Percentiles rank a stretch among this genome's conserved stretches.
These are phyloP conservation scores for Parasarocladium wereldwijsianum DNA, from an alignment of 2,329 filamentous ascomycete genomes.

Conservation along the genomic window DNA sequence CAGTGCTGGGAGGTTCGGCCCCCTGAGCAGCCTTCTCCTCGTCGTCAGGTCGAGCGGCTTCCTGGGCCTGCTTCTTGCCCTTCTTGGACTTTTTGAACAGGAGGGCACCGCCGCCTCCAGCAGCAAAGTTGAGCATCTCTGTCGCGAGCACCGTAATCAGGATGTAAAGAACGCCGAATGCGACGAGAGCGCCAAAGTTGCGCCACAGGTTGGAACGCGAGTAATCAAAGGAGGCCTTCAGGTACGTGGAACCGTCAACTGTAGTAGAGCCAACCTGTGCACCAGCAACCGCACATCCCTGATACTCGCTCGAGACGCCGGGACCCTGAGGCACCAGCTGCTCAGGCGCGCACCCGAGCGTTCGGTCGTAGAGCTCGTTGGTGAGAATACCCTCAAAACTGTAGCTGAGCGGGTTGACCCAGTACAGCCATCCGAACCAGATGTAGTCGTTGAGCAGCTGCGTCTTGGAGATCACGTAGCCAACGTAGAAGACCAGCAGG, in stretches of 20 bases:
- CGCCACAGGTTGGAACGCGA: conserved; percentile 44
- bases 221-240: conserved; percentile 38
- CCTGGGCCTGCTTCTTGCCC: conserved; percentile 30
- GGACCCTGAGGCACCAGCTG: conserved; percentile 32
- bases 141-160: conserved; percentile 51
- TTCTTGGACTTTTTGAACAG: conserved; percentile 57
- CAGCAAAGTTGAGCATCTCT: conserved; percentile 49
- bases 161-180: conserved; percentile 60
- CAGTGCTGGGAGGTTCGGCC: conserved; percentile 7
- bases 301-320: conserved; percentile 23
- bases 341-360: conserved; percentile 29
- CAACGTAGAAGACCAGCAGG: conserved; percentile 50
- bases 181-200: conserved; percentile 61
- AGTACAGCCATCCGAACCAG: conserved; percentile 56
- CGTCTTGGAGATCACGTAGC: conserved; percentile 43
- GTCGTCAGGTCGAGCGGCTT: conserved; percentile 12
- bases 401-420: conserved; percentile 50
- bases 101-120: conserved; percentile 43
- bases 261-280: conserved; percentile 27
- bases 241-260: conserved; percentile 39
- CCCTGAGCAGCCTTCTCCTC: conserved; percentile 22
- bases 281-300: conserved; percentile 41
- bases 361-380: conserved; percentile 37
- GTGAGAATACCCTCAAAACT: conserved; percentile 45
- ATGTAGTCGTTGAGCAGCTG: conserved; percentile 42